Percentiles rank a stretch among this genome's conserved stretches.
These are phyloP conservation scores for Candida chauliodis DNA, from an alignment of 805 yeast genomes.

Conservation along the genomic window DNA sequence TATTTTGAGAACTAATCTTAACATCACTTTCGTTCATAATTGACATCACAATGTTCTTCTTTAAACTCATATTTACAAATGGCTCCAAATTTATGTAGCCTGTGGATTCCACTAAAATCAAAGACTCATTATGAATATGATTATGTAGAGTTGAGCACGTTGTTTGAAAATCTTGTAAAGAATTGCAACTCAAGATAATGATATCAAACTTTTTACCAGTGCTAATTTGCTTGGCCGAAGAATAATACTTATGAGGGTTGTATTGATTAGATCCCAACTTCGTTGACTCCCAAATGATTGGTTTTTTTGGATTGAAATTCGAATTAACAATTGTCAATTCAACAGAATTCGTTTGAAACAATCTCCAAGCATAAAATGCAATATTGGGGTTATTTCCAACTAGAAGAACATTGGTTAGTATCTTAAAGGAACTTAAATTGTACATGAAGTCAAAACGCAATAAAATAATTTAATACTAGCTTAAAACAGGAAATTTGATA, in stretches of 20 bases:
- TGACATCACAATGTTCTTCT: conserved; percentile 32
- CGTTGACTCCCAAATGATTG: conserved; percentile 16
- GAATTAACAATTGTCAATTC: conserved; percentile 38
- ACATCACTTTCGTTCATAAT: conserved; percentile 63
- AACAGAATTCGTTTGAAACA: conserved; percentile 41
- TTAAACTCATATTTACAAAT: conserved; percentile 37
- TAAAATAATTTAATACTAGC: too few relatives aligned
- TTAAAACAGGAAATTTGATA: background rate
- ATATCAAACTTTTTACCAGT: conserved; percentile 26
- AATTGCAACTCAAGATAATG: conserved; percentile 30
- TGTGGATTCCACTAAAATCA: conserved; percentile 63
- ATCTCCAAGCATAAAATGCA: conserved; percentile 57
- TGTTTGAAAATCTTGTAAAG: conserved; percentile 38
- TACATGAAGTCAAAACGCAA: too few relatives aligned
- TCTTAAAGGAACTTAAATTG: background rate
- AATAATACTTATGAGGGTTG: conserved; percentile 12
- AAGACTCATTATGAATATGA: conserved; percentile 35
- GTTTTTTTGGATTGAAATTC: conserved; percentile 10
- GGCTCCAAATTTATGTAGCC: conserved; percentile 74
- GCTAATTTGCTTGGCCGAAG: conserved; percentile 8
- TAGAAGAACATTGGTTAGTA: conserved; percentile 7
- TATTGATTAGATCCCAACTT: conserved; percentile 12
- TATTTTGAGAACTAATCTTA: conserved; percentile 27
- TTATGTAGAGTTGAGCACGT: conserved; percentile 22
- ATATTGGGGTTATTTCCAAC: conserved; percentile 57